These are phyloP conservation scores for Cryphonectria naterciae DNA, from an alignment of 2,329 filamentous ascomycete species.

Conservation along the genomic window DNA sequence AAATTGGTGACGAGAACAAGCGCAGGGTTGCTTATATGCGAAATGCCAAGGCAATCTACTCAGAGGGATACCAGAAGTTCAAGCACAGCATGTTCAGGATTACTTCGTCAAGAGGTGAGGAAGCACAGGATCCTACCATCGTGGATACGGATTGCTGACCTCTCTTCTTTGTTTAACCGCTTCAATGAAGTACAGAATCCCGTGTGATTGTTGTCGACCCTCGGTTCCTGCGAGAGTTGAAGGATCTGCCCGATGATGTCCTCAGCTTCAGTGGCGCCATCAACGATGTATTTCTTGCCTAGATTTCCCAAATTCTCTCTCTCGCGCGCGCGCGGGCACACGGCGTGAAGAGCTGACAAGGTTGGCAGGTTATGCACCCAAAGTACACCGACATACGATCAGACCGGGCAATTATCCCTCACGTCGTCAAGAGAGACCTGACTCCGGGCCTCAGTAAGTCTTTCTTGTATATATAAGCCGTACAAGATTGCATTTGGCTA, in stretches of 20 bases:
- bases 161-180: no score
- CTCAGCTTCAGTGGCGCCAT: constrained; percentile 23
- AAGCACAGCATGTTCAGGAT: constrained; percentile 26
- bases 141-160: background rate
- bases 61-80: constrained; percentile 37
- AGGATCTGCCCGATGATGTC: constrained; percentile 23
- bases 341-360: background rate
- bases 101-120: constrained; percentile 18
- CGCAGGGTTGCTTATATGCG: constrained; percentile 35
- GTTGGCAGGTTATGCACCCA: constrained; percentile 21
- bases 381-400: constrained; percentile 21
- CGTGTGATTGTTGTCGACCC: constrained; percentile 21
- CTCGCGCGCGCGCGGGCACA: background rate
- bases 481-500: background rate
- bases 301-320: background rate
- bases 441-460: constrained; percentile 25
- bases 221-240: constrained; percentile 21
- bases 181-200: background rate
- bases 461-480: background rate
- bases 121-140: no score
- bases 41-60: constrained; percentile 34
- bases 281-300: constrained; percentile 13
- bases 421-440: constrained; percentile 23
- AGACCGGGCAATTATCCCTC: constrained; percentile 22
- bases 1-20: constrained; percentile 36